Evolutionary conservation across 345 rosid species (phyloP), one percentile per base, ranked within the genome.

Genomic region (Eucalyptus virginea): DNA sequence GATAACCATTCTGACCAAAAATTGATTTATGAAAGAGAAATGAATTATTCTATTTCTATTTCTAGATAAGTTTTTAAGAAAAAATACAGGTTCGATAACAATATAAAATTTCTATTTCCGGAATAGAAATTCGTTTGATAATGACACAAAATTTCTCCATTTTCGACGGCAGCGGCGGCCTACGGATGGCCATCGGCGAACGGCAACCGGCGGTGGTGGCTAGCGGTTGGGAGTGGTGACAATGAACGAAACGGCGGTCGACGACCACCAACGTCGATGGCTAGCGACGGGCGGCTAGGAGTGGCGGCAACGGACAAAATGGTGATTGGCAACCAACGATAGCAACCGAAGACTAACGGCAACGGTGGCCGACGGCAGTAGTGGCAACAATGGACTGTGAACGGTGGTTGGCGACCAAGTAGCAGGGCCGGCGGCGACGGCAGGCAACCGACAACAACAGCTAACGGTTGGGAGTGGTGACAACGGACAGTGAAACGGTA

Each of bases 121-220:
- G 0, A 16, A 50, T 50, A 51, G 8, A 51, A 51, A 17, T 51
- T 51, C 1, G 2, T 51, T 51, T 17, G 54, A 51, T 51, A 51
- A 50, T 0, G 0, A 17, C 0, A 51, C 21, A 51, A 51, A 51
- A 51, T 51, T 17, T 51, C 21, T 51, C 4, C 0, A 50, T 50
- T 50, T 50, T 1, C 0, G 7, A 2, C 6, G 3, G 3, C 2
- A 0, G 1, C 1, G 21, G 3, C 8, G 2, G 5, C 14, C 0
- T 48, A 15, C 2, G 49, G 49, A 48, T 48, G 50, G 50, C 16
- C 50, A 48, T 48, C 4, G 8, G 21, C 1, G 8, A 0, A 50
- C 3, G 52, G 0, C 52, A 50, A 50, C 4, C 8, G 7, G 8
- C 0, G 3, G 0, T 16, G 19, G 1, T 4, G 0, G 1, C 8